These are phyloP conservation scores for Lentinula novae-zelandiae DNA, from an alignment of 1,284 basidiomycete genomes.

Conservation along the genomic window DNA sequence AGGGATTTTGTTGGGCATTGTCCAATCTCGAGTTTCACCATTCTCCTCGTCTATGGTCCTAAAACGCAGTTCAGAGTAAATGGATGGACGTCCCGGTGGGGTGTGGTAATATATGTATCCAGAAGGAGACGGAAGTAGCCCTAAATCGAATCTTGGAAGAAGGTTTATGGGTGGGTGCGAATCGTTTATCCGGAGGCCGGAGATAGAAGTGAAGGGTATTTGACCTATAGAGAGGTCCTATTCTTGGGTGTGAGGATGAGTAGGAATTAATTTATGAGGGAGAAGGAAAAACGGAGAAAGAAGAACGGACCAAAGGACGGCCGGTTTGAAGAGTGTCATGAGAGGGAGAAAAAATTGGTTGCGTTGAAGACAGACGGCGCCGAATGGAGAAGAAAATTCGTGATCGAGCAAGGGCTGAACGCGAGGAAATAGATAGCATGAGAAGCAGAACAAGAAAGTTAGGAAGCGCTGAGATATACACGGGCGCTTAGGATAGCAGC, in stretches of 20 bases:
- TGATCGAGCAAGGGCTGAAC: too few relatives aligned
- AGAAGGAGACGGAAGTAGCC: not conserved
- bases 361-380: too few relatives aligned
- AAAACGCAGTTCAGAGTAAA: conserved; percentile 4
- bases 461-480: too few relatives aligned
- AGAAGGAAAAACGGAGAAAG: too few relatives aligned
- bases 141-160: not conserved
- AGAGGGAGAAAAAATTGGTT: too few relatives aligned
- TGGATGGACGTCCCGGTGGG: not conserved
- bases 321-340: too few relatives aligned
- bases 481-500: too few relatives aligned
- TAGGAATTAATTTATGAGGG: not conserved
- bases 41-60: not conserved
- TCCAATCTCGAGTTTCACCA: not conserved
- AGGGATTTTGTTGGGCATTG: conserved; percentile 1
- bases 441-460: too few relatives aligned
- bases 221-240: conserved; percentile 6
- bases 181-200: not conserved
- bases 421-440: too few relatives aligned
- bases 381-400: too few relatives aligned
- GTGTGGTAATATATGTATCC: conserved; percentile 6
- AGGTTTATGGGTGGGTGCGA: conserved; percentile 5
- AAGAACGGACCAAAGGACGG: too few relatives aligned
- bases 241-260: not conserved
- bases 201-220: not conserved